phyloP scores from a whole-genome alignment of 352 stramenopile genomes.

The Phytophthora citricola region DNA sequence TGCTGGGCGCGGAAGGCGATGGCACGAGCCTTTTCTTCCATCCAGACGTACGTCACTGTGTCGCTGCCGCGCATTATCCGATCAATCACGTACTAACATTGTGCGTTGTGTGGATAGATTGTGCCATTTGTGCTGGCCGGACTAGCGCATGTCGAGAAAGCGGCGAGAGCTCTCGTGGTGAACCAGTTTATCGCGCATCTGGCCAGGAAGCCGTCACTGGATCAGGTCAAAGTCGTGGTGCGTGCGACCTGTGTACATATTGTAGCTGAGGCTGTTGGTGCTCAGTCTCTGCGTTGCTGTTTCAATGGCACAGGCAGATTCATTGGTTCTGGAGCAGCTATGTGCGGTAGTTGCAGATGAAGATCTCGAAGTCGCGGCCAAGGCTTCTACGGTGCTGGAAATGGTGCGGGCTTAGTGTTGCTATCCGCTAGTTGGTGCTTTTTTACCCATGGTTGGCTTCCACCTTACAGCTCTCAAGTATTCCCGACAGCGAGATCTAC shows the following conservation, averaged over 20 bases:
- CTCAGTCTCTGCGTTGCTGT: conserved; percentile 6
- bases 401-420: conserved; percentile 38
- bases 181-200: conserved; percentile 81
- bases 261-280: not conserved
- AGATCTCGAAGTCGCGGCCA: conserved; percentile 72
- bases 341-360: conserved; percentile 69
- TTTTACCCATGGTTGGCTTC: not conserved
- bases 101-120: conserved; percentile 44
- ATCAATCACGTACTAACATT: conserved; percentile 1
- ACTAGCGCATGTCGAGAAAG: conserved; percentile 64
- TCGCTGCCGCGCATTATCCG: conserved; percentile 6
- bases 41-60: conserved; percentile 48
- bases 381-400: conserved; percentile 66
- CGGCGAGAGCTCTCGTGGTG: conserved; percentile 64
- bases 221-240: conserved; percentile 65
- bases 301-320: conserved; percentile 49
- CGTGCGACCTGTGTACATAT: conserved; percentile 5
- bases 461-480: conserved; percentile 46
- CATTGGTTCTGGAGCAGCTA: conserved; percentile 60
- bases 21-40: conserved; percentile 74
- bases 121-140: conserved; percentile 77
- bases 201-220: conserved; percentile 50
- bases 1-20: conserved; percentile 61
- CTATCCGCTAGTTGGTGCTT: not conserved
- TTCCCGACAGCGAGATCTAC: conserved; percentile 51